Base-by-base conservation (phyloP, 768 basidiomycete species). In the Crassisporium funariophilum region DNA sequence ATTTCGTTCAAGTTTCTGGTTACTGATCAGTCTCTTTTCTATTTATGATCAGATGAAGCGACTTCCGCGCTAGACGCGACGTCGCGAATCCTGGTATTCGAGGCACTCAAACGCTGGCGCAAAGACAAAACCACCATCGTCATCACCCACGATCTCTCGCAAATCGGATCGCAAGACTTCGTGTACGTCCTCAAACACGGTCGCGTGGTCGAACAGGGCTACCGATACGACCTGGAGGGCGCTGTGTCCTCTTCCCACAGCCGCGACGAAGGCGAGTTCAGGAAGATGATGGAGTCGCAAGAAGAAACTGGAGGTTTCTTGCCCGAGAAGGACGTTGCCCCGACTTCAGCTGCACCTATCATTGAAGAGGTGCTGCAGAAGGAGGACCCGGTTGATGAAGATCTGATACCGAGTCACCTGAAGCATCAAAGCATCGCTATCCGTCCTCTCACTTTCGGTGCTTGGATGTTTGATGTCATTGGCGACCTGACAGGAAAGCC, bases 121-220 rank as follows among this genome's bases (percentile, higher is more conserved):
- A 60, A 62, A 12, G 86, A 88, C 70, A 83, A 82, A 57, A 98
- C 91, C 4, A 97, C 91, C 5, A 84, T 95, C 61, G 86, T 95
- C 52, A 97, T 98, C 63, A 98, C 95, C 0, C 95, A 98, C 66
- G 97, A 98, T 56, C 81, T 98, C 13, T 84, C 86, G 1, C 90
- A 94, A 54, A 88, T 99, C 53, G 67, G 68, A 16, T 42, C 69
- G 0, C 64, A 72, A 11, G 95, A 98, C 65, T 98, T 97, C 54
- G 91, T 97, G 10, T 97, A 98, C 62, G 89, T 98, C 2, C 83
- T 98, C 73, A 82, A 84, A 54, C 75, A 82, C 15, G 95, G 95
- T 0, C 56, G 62, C 0, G 81, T 97, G 22, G 86, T 86, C 37
- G 91, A 98, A 62, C 88, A 92, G 57, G 97, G 97, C 0, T 95